Evolutionary conservation across 441 rosid genomes (phyloP), one percentile per base, ranked within the genome.

Genomic region (Populus hybrid): DNA sequence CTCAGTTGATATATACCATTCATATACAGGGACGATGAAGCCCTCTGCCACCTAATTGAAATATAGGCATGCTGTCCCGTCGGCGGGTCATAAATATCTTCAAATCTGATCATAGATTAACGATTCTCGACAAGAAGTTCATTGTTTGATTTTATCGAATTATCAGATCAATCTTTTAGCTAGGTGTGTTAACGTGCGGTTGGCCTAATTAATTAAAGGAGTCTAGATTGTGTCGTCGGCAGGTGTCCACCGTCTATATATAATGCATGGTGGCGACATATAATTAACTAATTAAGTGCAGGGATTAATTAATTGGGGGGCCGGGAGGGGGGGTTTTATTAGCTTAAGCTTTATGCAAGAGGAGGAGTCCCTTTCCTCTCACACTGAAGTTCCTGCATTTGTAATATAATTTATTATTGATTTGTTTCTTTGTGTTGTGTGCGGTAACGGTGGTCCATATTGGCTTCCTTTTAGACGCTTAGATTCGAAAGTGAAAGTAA

Each of bases 401-500:
- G 76, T 69, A 61, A 70, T 77, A 32, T 63, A 32, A 36, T 67
- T 30, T 69, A n/a, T 74, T 16, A 23, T 59, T 2, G 32, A 61
- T 72, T 50, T 30, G 42, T 68, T 71, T 72, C 32, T 32, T 46
- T 32, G 21, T n/a, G 61, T n/a, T 67, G 73, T 63, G 77, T 76
- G 82, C 66, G 75, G 57, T 73, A 71, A 67, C 24, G 40, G 83
- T 80, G 85, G 86, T 76, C 79, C 79, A 76, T 73, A 71, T 73
- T n/a, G 6, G 21, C 70, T 50, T 61, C 79, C 78, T 21, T 76
- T 72, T 65, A 46, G 78, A 74, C 59, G 32, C 69, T 69, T 73
- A 46, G 87, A 82, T 80, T 82, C 82, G 81, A 84, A 74, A 80
- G 84, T 71, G 84, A 81, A 78, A 78, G 79, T 71, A 82, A 65